phyloP scores from a whole-genome alignment of 495 filamentous ascomycete genomes.

The Penicillium subrubescens region DNA sequence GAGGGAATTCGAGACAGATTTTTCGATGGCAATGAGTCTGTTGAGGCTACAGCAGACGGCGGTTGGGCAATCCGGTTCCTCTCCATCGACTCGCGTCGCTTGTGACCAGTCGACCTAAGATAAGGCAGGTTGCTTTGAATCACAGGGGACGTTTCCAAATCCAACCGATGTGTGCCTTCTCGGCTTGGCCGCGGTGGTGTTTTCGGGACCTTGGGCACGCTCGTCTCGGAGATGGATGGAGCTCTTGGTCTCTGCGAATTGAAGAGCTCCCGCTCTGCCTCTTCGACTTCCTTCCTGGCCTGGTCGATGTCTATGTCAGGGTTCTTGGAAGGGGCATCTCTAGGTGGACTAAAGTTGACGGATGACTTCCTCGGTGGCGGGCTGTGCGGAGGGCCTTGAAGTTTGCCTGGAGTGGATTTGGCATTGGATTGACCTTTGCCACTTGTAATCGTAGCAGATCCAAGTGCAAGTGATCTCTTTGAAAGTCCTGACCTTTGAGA shows the following conservation, averaged over 20 bases:
- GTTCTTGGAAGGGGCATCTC: slow-evolving; percentile 18
- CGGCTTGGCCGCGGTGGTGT: slow-evolving; percentile 67
- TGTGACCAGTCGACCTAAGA: slow-evolving; percentile 43
- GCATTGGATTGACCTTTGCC: background rate
- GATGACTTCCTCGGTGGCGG: slow-evolving; percentile 67
- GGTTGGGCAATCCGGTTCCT: slow-evolving; percentile 24
- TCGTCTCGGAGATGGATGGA: background rate
- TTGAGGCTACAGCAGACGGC: slow-evolving; percentile 37
- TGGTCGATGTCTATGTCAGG: slow-evolving; percentile 27
- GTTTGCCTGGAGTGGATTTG: background rate
- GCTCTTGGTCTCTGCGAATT: slow-evolving; percentile 9
- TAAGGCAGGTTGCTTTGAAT: slow-evolving; percentile 75
- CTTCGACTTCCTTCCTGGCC: slow-evolving; percentile 28
- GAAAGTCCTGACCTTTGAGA: slow-evolving; percentile 55
- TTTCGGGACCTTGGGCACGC: slow-evolving; percentile 13
- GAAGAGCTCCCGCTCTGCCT: slow-evolving; percentile 28
- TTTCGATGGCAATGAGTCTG: slow-evolving; percentile 41
- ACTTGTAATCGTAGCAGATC: background rate
- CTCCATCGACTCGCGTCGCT: slow-evolving; percentile 45
- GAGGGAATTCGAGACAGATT: slow-evolving; percentile 42
- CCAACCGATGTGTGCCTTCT: slow-evolving; percentile 73
- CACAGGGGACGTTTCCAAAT: slow-evolving; percentile 63
- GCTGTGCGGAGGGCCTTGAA: slow-evolving; percentile 53
- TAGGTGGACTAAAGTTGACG: slow-evolving; percentile 48
- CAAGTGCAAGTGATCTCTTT: slow-evolving; percentile 1